A percentile compares a stretch with the other conserved stretches of the same genome.
Evolutionary conservation across 2,329 filamentous ascomycete species (phyloP).

Genomic region (Cercospora zeae-maydis): DNA sequence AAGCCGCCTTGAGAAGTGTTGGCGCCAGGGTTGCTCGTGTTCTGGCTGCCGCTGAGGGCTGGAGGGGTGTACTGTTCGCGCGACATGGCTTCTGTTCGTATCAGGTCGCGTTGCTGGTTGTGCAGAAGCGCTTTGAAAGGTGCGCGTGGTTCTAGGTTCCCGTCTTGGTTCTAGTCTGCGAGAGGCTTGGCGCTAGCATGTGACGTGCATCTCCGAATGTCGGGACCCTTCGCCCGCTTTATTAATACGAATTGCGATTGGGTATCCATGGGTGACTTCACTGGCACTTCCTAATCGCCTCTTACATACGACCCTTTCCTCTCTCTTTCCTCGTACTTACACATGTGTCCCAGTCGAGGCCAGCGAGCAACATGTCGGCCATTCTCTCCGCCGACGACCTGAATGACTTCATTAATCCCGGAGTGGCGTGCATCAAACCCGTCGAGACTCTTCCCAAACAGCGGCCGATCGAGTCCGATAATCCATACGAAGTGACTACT

Average conservation of each 20-base stretch:
- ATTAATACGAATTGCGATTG: slow-evolving; percentile 11
- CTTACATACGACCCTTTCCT: not conserved
- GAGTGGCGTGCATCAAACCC: slow-evolving; percentile 96
- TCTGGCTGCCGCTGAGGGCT: slow-evolving; percentile 43
- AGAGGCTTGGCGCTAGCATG: not conserved
- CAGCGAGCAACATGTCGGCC: slow-evolving; percentile 68
- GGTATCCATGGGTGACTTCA: slow-evolving; percentile 1
- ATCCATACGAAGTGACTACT: slow-evolving; percentile 81
- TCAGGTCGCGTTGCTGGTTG: not conserved
- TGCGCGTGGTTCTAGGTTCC: slow-evolving; percentile 7
- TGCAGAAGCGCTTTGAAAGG: slow-evolving; percentile 6
- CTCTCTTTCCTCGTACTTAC: not conserved
- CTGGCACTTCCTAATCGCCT: slow-evolving; percentile 5
- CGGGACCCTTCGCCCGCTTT: not conserved
- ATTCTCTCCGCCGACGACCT: slow-evolving; percentile 95
- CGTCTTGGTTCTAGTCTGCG: not conserved
- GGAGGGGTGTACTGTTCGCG: slow-evolving; percentile 78
- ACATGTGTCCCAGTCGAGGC: slow-evolving; percentile 34
- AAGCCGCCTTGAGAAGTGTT: slow-evolving; percentile 27
- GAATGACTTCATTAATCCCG: slow-evolving; percentile 98
- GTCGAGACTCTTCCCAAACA: slow-evolving; percentile 80
- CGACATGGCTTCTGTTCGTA: slow-evolving; percentile 30
- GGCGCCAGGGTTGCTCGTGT: slow-evolving; percentile 27
- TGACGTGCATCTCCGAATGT: slow-evolving; percentile 6
- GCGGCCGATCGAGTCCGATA: slow-evolving; percentile 43